A percentile compares a stretch with the other conserved stretches of the same genome.
phyloP scores from a whole-genome alignment of 1,284 basidiomycete species.

The Ceratobasidium sp. region DNA sequence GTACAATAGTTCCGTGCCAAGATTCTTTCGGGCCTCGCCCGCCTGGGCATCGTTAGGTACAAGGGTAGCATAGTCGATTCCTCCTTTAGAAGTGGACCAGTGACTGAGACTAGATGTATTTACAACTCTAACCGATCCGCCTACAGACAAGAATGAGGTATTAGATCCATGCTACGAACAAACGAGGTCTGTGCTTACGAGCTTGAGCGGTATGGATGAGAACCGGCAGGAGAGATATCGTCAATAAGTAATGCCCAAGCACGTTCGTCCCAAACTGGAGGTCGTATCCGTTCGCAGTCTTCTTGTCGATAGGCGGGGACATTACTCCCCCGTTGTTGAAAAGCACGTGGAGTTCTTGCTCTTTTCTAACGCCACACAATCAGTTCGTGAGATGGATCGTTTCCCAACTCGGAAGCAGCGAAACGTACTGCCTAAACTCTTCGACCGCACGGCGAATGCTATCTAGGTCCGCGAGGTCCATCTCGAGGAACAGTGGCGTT shows the following conservation, averaged over 20 bases:
- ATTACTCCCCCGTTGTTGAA: constrained; percentile 74
- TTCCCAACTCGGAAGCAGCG: background rate
- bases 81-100: constrained; percentile 9
- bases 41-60: constrained; percentile 16
- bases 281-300: constrained; percentile 68
- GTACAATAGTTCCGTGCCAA: constrained; percentile 22
- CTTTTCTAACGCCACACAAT: constrained; percentile 58
- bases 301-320: constrained; percentile 61
- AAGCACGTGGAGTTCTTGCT: constrained; percentile 64
- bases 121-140: constrained; percentile 11
- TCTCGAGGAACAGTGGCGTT: constrained; percentile 66
- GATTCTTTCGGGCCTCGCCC: constrained; percentile 21
- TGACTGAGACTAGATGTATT: constrained; percentile 13
- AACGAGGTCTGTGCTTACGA: background rate
- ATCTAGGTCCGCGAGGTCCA: constrained; percentile 71
- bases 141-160: background rate
- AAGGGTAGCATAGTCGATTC: constrained; percentile 25
- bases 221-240: constrained; percentile 65
- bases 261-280: constrained; percentile 74
- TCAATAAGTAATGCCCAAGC: constrained; percentile 67
- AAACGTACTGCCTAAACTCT: constrained; percentile 64
- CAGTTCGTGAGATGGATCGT: too few relatives aligned
- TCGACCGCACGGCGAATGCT: constrained; percentile 66
- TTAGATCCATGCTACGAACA: background rate
- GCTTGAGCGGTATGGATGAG: constrained; percentile 54